Evolutionary conservation across 306 rosid species (phyloP).

Genomic region (Cucurbita pepo): DNA sequence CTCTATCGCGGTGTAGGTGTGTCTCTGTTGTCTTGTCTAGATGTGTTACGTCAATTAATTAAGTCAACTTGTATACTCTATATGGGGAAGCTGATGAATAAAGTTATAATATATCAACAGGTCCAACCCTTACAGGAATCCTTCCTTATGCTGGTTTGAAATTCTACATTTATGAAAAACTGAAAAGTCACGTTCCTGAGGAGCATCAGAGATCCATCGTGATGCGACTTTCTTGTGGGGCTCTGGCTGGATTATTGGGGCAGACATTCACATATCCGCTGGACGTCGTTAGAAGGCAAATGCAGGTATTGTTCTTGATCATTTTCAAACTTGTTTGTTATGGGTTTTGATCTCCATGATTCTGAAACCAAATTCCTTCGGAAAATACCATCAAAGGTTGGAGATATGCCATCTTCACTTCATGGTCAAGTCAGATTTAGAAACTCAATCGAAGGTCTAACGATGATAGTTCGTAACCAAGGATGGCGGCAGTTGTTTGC

Average conservation of each 20-base stretch:
- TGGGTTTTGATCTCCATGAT: background rate
- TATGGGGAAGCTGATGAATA: background rate
- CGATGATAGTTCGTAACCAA: constrained; percentile 45
- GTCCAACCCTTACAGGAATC: constrained; percentile 84
- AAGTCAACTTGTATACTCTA: background rate
- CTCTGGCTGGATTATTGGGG: constrained; percentile 88
- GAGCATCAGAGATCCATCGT: constrained; percentile 65
- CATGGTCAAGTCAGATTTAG: constrained; percentile 37
- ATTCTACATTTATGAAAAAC: constrained; percentile 74
- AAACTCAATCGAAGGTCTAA: constrained; percentile 55
- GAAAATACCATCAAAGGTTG: constrained; percentile 38
- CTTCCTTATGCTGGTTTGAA: constrained; percentile 93
- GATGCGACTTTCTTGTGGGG: constrained; percentile 88
- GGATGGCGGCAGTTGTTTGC: constrained; percentile 89
- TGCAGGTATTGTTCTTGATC: constrained; percentile 50
- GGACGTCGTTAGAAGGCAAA: constrained; percentile 94
- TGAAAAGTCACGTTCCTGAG: constrained; percentile 63
- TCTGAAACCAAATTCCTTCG: background rate
- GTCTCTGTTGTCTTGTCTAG: background rate
- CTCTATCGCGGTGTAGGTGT: constrained; percentile 86
- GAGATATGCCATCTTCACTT: constrained; percentile 29
- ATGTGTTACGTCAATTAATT: too few species aligned
- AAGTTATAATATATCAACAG: constrained; percentile 18
- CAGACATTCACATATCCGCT: constrained; percentile 91
- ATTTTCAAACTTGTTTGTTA: background rate